These are phyloP conservation scores for Amauroascus verrucosus DNA, from an alignment of 2,329 filamentous ascomycete species.

Conservation along the genomic window DNA sequence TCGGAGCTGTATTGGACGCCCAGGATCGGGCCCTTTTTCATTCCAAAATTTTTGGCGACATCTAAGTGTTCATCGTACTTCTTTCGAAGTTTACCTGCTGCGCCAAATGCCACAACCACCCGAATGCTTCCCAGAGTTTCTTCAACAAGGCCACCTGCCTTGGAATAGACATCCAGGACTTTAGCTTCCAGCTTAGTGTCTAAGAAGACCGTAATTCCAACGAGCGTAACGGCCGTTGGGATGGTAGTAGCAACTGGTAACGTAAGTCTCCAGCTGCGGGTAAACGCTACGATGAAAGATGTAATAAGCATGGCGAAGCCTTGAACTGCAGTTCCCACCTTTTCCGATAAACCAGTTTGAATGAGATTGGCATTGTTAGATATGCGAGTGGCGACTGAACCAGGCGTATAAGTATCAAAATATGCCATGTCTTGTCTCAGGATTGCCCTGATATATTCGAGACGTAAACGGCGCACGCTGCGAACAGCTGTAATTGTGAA, in stretches of 20 bases:
- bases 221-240: constrained; percentile 32
- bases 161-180: constrained; percentile 27
- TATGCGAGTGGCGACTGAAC: constrained; percentile 18
- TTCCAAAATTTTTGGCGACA: constrained; percentile 20
- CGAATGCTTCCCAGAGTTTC: constrained; percentile 43
- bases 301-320: constrained; percentile 26
- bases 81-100: constrained; percentile 20
- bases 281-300: constrained; percentile 33
- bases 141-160: constrained; percentile 33
- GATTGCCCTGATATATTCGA: constrained; percentile 18
- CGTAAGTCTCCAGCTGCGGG: constrained; percentile 36
- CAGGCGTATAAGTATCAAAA: constrained; percentile 22
- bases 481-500: constrained; percentile 37
- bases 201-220: constrained; percentile 19
- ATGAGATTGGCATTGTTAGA: constrained; percentile 21
- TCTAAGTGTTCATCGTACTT: constrained; percentile 24
- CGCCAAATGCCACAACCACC: constrained; percentile 43
- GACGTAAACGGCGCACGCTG: constrained; percentile 21
- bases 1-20: constrained; percentile 24
- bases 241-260: constrained; percentile 39
- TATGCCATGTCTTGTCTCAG: constrained; percentile 23
- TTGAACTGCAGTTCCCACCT: constrained; percentile 17
- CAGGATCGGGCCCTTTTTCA: constrained; percentile 24
- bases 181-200: constrained; percentile 22
- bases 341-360: constrained; percentile 18